Base-by-base conservation (phyloP, 2,329 filamentous ascomycete genomes). In the Calonectria montana region DNA sequence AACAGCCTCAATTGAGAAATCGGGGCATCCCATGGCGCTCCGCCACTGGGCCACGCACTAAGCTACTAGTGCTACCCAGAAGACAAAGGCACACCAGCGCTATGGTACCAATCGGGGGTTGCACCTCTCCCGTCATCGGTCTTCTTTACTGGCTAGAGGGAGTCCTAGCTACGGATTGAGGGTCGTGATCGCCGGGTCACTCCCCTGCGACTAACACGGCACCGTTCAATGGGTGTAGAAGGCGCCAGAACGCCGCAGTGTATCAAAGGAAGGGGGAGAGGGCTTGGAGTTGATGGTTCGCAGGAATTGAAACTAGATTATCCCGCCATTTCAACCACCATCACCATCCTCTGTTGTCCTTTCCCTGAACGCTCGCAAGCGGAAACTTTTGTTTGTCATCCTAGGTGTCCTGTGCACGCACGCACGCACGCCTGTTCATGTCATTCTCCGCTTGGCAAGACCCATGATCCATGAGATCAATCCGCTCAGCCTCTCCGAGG, bases 391-490 rank as follows among this genome's bases (percentile, higher is more conserved):
- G 27, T 57, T 47, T 48, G 55, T n/a, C 48, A 21, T 37, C 67
- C 37, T 39, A 18, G 55, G 47, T 69, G 39, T 53, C 29, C 39
- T 41, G 29, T 62, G 59, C 62, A 37, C 55, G 47, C 59, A 25
- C 15, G 67, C 64, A 63, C 67, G 59, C 62, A 37, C 55, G 47
- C 59, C 37, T n/a, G 67, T 69, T 69, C 67, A 64, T 64, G 59
- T 69, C 47, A 50, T 50, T 31, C 55, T 64, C 57, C 45, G 65
- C 47, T 21, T 27, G 23, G 31, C 45, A 63, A 37, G 39, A 66
- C 47, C 48, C 48, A 67, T 59, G 65, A 67, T 47, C 65, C 65
- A 67, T 61, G 50, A 67, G 62, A 50, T 48, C 62, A 65, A 18
- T 62, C 57, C 57, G 31, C 45, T 37, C 62, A 65, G 27, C 45